Evolutionary conservation across 345 rosid species (phyloP).

Genomic region (Bruguiera gymnorhiza): DNA sequence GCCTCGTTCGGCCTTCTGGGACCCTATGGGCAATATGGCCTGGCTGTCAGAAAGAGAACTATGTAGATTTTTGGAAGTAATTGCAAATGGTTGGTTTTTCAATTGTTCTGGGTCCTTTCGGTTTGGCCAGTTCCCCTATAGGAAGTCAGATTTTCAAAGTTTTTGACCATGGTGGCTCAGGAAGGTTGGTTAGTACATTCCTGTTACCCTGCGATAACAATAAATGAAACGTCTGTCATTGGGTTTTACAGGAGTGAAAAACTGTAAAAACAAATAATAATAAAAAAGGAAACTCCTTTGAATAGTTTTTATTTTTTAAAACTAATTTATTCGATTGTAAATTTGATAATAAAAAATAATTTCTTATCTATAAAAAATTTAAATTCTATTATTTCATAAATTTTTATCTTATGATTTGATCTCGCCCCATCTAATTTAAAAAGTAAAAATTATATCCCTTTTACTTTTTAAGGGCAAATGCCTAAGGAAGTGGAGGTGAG

Average conservation of each 20-base stretch:
- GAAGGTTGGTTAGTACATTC: conserved; percentile 31
- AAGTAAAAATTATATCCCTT: neutral
- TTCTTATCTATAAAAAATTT: too few species aligned
- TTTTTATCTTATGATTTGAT: too few species aligned
- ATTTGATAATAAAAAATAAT: too few species aligned
- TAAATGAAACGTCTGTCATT: conserved; percentile 33
- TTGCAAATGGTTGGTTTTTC: conserved; percentile 20
- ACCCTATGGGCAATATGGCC: conserved; percentile 6
- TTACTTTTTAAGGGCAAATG: neutral
- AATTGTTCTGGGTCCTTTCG: conserved; percentile 9
- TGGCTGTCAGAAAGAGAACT: neutral
- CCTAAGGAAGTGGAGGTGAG: conserved; percentile 16
- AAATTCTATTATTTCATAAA: too few species aligned
- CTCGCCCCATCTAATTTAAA: too few species aligned
- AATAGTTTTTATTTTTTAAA: neutral
- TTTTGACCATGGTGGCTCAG: conserved; percentile 28
- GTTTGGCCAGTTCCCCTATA: conserved; percentile 20
- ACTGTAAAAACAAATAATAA: neutral
- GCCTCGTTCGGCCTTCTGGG: conserved; percentile 15
- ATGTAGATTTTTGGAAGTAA: neutral
- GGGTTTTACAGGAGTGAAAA: conserved; percentile 20
- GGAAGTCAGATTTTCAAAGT: conserved; percentile 23
- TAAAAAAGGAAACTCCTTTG: neutral
- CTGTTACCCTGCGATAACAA: conserved; percentile 26
- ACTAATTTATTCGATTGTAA: too few species aligned